Conservation (phyloP, 2,329 filamentous ascomycete species). For the Bipolaris bicolor region DNA sequence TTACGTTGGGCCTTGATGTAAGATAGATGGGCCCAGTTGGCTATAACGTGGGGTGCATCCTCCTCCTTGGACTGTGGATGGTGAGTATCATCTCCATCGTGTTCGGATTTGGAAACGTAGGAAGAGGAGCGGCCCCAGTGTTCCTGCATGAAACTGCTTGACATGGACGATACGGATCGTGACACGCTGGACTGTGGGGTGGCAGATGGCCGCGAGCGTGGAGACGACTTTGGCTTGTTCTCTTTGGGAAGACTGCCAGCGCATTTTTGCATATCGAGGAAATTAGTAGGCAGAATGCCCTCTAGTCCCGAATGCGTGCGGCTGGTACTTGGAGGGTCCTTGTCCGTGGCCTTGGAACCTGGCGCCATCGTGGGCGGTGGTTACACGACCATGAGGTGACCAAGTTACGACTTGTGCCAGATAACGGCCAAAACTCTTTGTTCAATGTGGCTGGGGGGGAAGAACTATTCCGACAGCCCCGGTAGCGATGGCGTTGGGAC, state of each 20-base stretch:
- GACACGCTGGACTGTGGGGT: slow-evolving; percentile 36
- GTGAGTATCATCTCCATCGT: slow-evolving; percentile 18
- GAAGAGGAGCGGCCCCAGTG: slow-evolving; percentile 26
- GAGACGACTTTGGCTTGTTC: slow-evolving; percentile 26
- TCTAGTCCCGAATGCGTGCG: slow-evolving; percentile 36
- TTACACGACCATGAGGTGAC: slow-evolving; percentile 23
- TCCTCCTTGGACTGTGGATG: slow-evolving; percentile 26
- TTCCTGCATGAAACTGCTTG: slow-evolving; percentile 45
- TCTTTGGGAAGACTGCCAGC: slow-evolving; percentile 20
- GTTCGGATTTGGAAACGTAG: slow-evolving; percentile 17
- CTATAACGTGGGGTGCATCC: slow-evolving; percentile 35
- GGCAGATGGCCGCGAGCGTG: slow-evolving; percentile 23
- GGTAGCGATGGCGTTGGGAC: slow-evolving; percentile 16
- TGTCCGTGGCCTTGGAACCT: slow-evolving; percentile 20
- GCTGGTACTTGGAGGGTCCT: slow-evolving; percentile 25
- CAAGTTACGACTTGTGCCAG: slow-evolving; percentile 12
- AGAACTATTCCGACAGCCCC: slow-evolving; percentile 27
- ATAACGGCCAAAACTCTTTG: slow-evolving; percentile 11
- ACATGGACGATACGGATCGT: slow-evolving; percentile 42
- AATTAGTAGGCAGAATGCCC: slow-evolving; percentile 36
- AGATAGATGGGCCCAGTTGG: slow-evolving; percentile 47
- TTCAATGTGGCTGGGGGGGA: slow-evolving; percentile 16
- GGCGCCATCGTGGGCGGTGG: slow-evolving; percentile 26
- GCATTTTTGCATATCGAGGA: slow-evolving; percentile 21
- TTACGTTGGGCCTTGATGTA: slow-evolving; percentile 47